Evolutionary conservation across 345 rosid genomes (phyloP), one percentile per base, ranked within the genome.

Genomic region (Heritiera littoralis): DNA sequence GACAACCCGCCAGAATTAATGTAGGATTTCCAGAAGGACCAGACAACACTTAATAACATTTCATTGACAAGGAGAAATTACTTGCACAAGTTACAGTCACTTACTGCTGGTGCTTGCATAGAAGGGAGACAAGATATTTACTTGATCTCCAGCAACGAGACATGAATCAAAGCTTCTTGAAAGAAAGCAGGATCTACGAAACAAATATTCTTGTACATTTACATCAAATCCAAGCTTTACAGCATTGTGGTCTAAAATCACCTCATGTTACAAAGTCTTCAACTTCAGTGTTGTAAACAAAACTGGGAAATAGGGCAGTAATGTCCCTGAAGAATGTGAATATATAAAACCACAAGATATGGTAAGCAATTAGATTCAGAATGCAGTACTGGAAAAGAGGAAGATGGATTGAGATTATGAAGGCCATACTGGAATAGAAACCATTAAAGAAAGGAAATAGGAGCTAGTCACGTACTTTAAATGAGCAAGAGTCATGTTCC

Each of bases 401-500:
- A 20, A 60, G 14, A 28, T 9, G 35, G 66, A 60, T 60, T 60
- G 1, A 64, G 60, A 64, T 38, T 30, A 40, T n/a, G 46, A 68
- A 10, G 38, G 46, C 51, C 1, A 12, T 30, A 61, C 30, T 1
- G 2, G 15, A 30, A 51, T 13, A 9, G 60, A 32, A 66, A 54
- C 35, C 18, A 30, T 14, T 69, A 48, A 73, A 6, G 7, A 80
- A 76, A 23, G 23, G 28, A 48, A 9, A 17, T 14, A 4, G 52
- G 6, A 66, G 65, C 4, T 13, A 30, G 32, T 63, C 67, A 55
- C 80, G n/a, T 75, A 91, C 94, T 79, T 89, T 60, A 91, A 55
- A 78, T 87, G 84, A 59, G 92, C 90, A 69, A 91, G 88, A 66
- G 94, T 91, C 92, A 89, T 89, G 85, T 87, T 88, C 85, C 63